Base-by-base conservation (phyloP, 1,284 basidiomycete species). In the Gymnopus androsaceus region DNA sequence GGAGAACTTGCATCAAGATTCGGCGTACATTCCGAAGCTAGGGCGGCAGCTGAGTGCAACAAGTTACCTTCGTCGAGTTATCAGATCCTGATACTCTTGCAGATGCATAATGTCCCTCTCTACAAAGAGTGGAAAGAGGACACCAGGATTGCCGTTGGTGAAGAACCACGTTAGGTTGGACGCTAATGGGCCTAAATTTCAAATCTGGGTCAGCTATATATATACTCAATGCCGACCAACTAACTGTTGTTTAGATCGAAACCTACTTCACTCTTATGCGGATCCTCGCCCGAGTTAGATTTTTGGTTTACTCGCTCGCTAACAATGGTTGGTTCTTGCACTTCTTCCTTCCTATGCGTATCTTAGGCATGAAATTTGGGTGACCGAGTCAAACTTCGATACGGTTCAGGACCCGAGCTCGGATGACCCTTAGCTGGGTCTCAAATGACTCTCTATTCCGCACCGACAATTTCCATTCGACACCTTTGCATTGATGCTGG, bases 251-350 rank as follows among this genome's bases (percentile, higher is more conserved):
- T n/a, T n/a, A n/a, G n/a, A n/a, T 93, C 42, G 95, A 97, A 67
- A 75, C 82, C 1, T 95, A 96, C 73, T 98, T 98, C 71, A 97
- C 94, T 1, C 88, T 93, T n/a, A 41, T 70, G 96, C 14, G 75
- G 82, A 8, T 75, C 79, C 5, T 77, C 74, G 21, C 82, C 82
- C 1, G 72, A 83, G 48, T 80, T 83, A 47, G 85, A 94, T 56
- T 83, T 2, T 69, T 79, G 19, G 77, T 83, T 8, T 90, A 95
- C 65, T 88, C 91, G 0, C 75, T 98, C 28, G 96, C 96, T 4
- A 98, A 98, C 74, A 99, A 99, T 66, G 96, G 96, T 6, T 99
- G 96, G 96, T 95, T 99, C 64, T 99, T 74, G 96, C 95, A 8
- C 83, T 93, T 17, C 84, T 85, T 47, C 90, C 92, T 1, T 98